A percentile compares a stretch with the other conserved stretches of the same genome.
Evolutionary conservation across 2,329 filamentous ascomycete species (phyloP).

Genomic region (Fusarium sublunatum): DNA sequence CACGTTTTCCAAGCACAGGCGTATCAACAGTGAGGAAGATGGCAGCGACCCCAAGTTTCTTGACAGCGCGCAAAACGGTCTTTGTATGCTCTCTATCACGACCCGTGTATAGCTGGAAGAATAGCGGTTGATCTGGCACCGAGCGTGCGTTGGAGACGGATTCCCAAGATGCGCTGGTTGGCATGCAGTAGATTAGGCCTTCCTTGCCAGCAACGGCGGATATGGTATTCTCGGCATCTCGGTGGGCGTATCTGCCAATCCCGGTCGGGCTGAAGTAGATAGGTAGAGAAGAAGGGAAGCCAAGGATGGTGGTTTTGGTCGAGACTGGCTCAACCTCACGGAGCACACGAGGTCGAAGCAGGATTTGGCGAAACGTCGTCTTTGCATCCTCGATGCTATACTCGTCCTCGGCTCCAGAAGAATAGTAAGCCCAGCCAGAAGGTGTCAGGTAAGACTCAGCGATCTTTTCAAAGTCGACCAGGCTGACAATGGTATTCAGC

Average conservation of each 20-base stretch:
- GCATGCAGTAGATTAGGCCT: neutral
- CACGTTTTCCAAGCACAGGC: slow-evolving; percentile 4
- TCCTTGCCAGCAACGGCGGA: neutral
- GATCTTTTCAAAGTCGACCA: slow-evolving; percentile 4
- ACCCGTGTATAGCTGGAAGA: slow-evolving; percentile 6
- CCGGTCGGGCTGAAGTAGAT: slow-evolving; percentile 5
- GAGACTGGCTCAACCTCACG: slow-evolving; percentile 4
- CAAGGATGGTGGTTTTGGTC: slow-evolving; percentile 1
- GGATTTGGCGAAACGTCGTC: slow-evolving; percentile 1
- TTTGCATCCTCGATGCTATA: neutral
- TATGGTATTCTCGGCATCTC: neutral
- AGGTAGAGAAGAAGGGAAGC: neutral
- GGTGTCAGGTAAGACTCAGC: neutral
- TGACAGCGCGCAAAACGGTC: neutral
- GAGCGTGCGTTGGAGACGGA: neutral
- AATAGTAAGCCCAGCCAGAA: slow-evolving; percentile 5
- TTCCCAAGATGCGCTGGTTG: slow-evolving; percentile 5
- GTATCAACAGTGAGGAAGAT: slow-evolving; percentile 7
- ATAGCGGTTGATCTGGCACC: neutral
- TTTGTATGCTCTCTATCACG: slow-evolving; percentile 2
- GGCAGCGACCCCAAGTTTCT: slow-evolving; percentile 1
- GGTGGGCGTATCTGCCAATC: slow-evolving; percentile 1
- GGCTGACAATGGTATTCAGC: slow-evolving; percentile 1
- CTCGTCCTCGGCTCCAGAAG: slow-evolving; percentile 5
- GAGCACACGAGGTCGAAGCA: slow-evolving; percentile 2